Evolutionary conservation across 352 stramenopile species (phyloP), one percentile per base, ranked within the genome.

Genomic region (Aphanomyces astaci): DNA sequence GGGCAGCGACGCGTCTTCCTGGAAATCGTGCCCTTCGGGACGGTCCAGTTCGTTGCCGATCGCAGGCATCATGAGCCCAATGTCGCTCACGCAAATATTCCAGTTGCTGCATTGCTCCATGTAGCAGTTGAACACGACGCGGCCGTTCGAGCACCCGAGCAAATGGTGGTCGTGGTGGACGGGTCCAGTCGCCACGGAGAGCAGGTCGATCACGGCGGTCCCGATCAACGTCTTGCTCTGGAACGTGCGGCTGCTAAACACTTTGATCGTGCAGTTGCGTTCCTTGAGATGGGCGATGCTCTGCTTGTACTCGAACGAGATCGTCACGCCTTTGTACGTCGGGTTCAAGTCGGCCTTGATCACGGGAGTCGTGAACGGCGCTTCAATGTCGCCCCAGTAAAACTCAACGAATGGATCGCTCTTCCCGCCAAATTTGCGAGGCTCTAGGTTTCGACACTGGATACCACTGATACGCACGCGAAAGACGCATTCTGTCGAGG

Each of bases 101-200:
- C 87, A 95, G 48, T 93, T 84, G 72, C 79, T 92, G 72, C 87
- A 95, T 66, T 95, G 87, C 63, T 95, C 87, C 87, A 95, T 95
- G 76, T 95, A 95, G 73, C 85, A 93, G 56, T 95, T 95, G 73
- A 95, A 95, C 52, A 95, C 87, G 28, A 95, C 83, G 28, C 87
- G 81, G 39, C 87, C 87, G 64, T 95, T 95, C 30, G 92, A 84
- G 55, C 87, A 95, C 5, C 87, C 87, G 33, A 87, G 76, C 32
- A 95, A 73, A 45, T 95, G 85, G 66, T 95, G 87, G 39, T 95
- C 87, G 64, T 95, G 87, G 66, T 95, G 87, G 46, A 95, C 87
- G 0, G 87, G 87, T 4, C 87, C 87, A 4, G 84, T 95, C 2
- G 87, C 85, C 55, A 95, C 78, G 22, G 81, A 91, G 78, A 82